Conservation (phyloP, 306 rosid species). For the Glycine tomentella region DNA sequence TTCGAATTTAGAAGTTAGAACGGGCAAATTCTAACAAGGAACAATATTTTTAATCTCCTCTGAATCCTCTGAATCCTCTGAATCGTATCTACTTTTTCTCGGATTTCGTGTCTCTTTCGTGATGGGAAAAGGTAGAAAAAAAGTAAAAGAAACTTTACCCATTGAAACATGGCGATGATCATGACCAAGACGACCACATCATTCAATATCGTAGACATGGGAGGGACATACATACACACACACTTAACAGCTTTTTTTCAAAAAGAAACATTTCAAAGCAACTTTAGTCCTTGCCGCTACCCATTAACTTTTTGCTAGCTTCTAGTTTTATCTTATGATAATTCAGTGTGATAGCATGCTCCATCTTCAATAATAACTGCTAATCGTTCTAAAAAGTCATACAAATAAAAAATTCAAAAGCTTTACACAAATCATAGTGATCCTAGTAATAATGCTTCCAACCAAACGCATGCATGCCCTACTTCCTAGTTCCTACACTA, state of each 20-base stretch:
- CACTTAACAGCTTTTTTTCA: too few species aligned
- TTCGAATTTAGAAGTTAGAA: too few species aligned
- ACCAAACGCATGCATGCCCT: not conserved
- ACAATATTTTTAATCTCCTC: not conserved
- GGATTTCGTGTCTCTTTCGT: slow-evolving; percentile 6
- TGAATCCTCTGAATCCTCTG: not conserved
- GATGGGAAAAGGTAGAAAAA: slow-evolving; percentile 17
- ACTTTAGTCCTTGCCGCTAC: slow-evolving; percentile 34
- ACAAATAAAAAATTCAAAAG: not conserved
- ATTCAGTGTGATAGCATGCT: not conserved
- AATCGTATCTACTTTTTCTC: not conserved
- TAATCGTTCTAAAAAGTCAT: not conserved
- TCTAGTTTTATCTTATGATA: not conserved
- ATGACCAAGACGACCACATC: slow-evolving; percentile 48
- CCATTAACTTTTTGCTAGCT: not conserved
- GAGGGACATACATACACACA: not conserved
- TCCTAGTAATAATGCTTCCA: slow-evolving; percentile 16
- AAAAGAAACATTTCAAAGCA: slow-evolving; percentile 20
- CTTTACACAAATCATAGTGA: not conserved
- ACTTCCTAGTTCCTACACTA: too few species aligned
- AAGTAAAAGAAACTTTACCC: slow-evolving; percentile 49
- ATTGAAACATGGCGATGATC: slow-evolving; percentile 29
- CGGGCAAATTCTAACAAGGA: too few species aligned
- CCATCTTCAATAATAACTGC: slow-evolving; percentile 6
- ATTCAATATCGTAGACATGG: slow-evolving; percentile 18